Base-by-base conservation (phyloP, 768 basidiomycete genomes). In the Glaciozyma martinii region DNA sequence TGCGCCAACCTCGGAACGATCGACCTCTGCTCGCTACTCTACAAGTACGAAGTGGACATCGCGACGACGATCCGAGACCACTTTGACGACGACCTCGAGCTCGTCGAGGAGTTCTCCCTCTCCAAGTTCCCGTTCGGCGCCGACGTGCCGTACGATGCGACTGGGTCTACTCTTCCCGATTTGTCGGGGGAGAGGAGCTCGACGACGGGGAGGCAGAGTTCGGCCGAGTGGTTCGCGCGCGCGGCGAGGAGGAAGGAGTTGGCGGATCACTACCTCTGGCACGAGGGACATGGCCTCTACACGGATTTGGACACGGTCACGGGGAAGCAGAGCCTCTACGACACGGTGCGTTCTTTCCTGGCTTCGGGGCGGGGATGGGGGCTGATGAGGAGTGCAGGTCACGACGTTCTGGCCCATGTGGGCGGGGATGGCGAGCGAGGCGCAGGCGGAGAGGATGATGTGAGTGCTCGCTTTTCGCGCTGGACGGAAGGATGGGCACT, bases 31-130 rank as follows among this genome's bases (percentile, higher is more conserved):
- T 84, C 92, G 56, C 80, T 99, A 74, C 80, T 99, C 54, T 99
- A 94, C 84, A 99, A 99, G 81, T 98, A 97, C 75, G 94, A 99
- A 77, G 83, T 91, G 65, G 94, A 99, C 75, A 98, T 99, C 66
- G 95, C 90, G n/a, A 93, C 90, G 15, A 91, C 92, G 30, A 97
- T 99, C 74, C 84, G 86, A 63, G 91, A 95, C 75, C 86, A 95
- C 65, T 98, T 98, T 72, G 89, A 88, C 72, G 92, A 93, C 75
- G 84, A 89, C 76, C 80, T 99, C 59, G 88, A 93, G 59, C 77
- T 99, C 60, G 90, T 92, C 59, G 90, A 97, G 72, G 90, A 93
- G 64, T 99, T 97, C 76, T 80, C 84, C 3, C 80, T 99, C 56
- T 83, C 89, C 16, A 89, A 94, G 2, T 98, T 93, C 84, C 94